Percentiles rank a stretch among this genome's conserved stretches.
Conservation (phyloP, 2,329 filamentous ascomycete genomes). For the Lecanicillium sp. region DNA sequence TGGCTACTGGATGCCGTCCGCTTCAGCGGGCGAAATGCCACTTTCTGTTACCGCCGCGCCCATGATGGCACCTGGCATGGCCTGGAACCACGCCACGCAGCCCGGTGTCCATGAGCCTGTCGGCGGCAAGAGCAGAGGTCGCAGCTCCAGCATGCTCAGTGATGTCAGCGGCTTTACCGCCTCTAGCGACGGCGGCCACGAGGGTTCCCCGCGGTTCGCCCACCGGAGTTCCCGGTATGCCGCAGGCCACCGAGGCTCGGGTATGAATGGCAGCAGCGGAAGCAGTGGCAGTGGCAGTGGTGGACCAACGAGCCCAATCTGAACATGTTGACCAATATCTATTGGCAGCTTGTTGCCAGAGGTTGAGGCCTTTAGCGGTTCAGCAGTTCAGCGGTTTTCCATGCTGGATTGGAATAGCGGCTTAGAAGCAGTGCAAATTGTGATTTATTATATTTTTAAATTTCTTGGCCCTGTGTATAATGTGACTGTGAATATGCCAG, state of each 20-base stretch:
- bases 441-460: not conserved
- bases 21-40: conserved; percentile 23
- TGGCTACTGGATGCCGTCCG: conserved; percentile 24
- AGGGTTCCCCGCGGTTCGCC: conserved; percentile 20
- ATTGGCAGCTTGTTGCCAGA: conserved; percentile 8
- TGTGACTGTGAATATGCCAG: not conserved
- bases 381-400: conserved; percentile 1
- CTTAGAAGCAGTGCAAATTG: conserved; percentile 2
- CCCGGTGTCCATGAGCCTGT: conserved; percentile 25
- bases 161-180: conserved; percentile 61
- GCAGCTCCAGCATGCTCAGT: conserved; percentile 61
- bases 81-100: conserved; percentile 30
- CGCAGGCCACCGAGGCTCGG: not conserved
- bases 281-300: conserved; percentile 43
- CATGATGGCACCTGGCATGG: conserved; percentile 22
- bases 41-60: conserved; percentile 21
- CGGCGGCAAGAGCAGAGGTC: conserved; percentile 39
- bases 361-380: too few relatives aligned
- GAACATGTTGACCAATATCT: conserved; percentile 14
- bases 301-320: conserved; percentile 44
- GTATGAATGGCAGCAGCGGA: conserved; percentile 19
- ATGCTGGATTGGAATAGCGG: conserved; percentile 7
- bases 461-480: not conserved
- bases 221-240: conserved; percentile 1
- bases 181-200: conserved; percentile 38